phyloP scores from a whole-genome alignment of 177 flowering plant species.

The Vitis hybrid region DNA sequence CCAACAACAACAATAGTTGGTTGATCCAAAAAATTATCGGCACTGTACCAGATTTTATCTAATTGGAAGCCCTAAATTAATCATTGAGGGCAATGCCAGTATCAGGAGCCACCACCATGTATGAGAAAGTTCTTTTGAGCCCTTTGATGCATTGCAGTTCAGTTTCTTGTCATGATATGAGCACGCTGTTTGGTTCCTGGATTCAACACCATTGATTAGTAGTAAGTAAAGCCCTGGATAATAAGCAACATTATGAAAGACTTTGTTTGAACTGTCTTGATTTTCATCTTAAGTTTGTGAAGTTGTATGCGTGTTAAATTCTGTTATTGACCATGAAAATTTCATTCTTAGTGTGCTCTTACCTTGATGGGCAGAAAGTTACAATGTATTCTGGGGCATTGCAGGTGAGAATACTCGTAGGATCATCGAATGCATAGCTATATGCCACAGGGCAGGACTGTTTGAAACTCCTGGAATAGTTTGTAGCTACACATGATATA shows the following conservation, averaged over 20 bases:
- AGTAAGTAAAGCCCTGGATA: neutral
- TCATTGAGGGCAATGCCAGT: conserved; percentile 7
- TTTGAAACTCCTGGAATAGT: conserved; percentile 45
- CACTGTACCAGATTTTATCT: conserved; percentile 7
- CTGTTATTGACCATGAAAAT: too few species aligned
- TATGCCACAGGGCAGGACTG: conserved; percentile 45
- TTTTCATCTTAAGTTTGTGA: too few species aligned
- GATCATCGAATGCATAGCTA: conserved; percentile 43
- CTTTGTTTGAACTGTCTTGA: too few species aligned
- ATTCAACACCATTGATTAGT: neutral
- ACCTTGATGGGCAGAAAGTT: conserved; percentile 47
- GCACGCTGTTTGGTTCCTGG: conserved; percentile 33
- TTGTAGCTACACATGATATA: conserved; percentile 29
- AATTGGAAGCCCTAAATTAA: neutral
- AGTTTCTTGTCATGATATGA: conserved; percentile 25
- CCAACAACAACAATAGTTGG: neutral
- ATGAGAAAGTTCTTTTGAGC: conserved; percentile 5
- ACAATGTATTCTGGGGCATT: conserved; percentile 27
- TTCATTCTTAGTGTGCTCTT: neutral
- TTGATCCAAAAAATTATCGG: neutral
- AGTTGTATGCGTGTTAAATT: too few species aligned
- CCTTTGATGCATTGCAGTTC: conserved; percentile 19
- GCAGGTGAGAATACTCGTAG: conserved; percentile 39
- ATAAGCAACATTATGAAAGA: too few species aligned
- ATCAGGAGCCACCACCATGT: conserved; percentile 27